phyloP scores from a whole-genome alignment of 768 basidiomycete species.

The Lactifluus pinguis region DNA sequence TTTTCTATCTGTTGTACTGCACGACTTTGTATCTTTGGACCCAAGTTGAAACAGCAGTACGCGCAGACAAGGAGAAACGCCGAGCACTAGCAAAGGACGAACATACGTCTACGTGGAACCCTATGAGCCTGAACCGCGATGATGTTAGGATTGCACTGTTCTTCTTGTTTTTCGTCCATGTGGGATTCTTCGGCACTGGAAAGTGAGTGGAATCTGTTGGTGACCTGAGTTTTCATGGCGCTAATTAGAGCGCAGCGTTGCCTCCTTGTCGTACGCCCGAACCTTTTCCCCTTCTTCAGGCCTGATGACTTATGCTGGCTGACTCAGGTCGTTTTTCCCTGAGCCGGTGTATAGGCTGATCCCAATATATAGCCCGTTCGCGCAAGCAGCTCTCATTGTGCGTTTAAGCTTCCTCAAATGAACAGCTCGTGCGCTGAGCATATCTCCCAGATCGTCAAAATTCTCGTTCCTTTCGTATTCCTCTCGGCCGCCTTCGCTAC shows the following conservation, averaged over 20 bases:
- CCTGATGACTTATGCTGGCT: too few species aligned
- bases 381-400: slow-evolving; percentile 68
- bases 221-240: not conserved
- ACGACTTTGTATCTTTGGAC: slow-evolving; percentile 59
- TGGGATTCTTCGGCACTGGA: slow-evolving; percentile 80
- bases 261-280: slow-evolving; percentile 17
- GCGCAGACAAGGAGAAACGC: not conserved
- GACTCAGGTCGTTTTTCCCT: slow-evolving; percentile 82
- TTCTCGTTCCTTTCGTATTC: slow-evolving; percentile 70
- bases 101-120: slow-evolving; percentile 18
- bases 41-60: slow-evolving; percentile 41
- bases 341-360: slow-evolving; percentile 83
- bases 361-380: slow-evolving; percentile 77
- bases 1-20: slow-evolving; percentile 70
- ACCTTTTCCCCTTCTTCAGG: too few species aligned
- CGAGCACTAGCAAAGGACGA: not conserved
- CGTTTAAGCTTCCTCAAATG: slow-evolving; percentile 13
- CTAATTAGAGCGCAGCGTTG: slow-evolving; percentile 18
- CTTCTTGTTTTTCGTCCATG: slow-evolving; percentile 80
- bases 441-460: slow-evolving; percentile 59
- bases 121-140: slow-evolving; percentile 28
- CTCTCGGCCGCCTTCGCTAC: slow-evolving; percentile 60
- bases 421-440: not conserved
- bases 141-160: slow-evolving; percentile 73
- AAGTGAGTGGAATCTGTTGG: slow-evolving; percentile 42